A percentile compares a stretch with the other conserved stretches of the same genome.
phyloP scores from a whole-genome alignment of 108 stramenopile species.

The Fragilariopsis cylindrus region DNA sequence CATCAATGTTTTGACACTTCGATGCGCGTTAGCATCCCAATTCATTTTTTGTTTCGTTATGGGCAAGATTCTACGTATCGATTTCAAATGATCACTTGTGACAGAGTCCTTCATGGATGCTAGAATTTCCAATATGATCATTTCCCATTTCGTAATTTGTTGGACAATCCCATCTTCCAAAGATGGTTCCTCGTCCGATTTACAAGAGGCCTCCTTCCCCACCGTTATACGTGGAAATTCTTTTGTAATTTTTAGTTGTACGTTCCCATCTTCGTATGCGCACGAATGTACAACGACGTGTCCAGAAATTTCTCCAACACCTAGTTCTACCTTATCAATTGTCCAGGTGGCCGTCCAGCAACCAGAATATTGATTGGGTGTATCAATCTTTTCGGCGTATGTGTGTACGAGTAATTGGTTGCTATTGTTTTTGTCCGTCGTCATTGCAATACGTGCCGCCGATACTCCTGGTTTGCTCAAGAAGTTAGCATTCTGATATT shows the following conservation, averaged over 20 bases:
- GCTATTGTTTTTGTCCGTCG: background rate
- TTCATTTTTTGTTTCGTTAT: conserved; percentile 86
- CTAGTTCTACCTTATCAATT: conserved; percentile 12
- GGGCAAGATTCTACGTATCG: conserved; percentile 80
- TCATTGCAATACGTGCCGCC: background rate
- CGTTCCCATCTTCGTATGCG: conserved; percentile 60
- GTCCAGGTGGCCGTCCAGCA: conserved; percentile 55
- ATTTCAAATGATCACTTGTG: conserved; percentile 43
- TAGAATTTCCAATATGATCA: conserved; percentile 44
- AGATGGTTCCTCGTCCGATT: conserved; percentile 33
- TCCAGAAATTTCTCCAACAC: conserved; percentile 30
- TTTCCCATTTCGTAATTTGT: conserved; percentile 53
- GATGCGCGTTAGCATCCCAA: conserved; percentile 77
- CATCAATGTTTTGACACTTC: conserved; percentile 47
- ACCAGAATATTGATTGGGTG: conserved; percentile 47
- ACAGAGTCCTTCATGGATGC: conserved; percentile 52
- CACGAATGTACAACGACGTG: conserved; percentile 41
- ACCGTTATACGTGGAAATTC: conserved; percentile 5
- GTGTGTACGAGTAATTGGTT: conserved; percentile 9
- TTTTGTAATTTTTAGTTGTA: conserved; percentile 46
- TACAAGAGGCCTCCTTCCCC: conserved; percentile 28
- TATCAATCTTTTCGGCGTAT: conserved; percentile 57
- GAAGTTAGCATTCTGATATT: conserved; percentile 33
- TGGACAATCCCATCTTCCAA: conserved; percentile 37
- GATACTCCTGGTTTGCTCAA: conserved; percentile 15